Evolutionary conservation across 768 basidiomycete species (phyloP).

Genomic region (Leccinellum rugosiceps): DNA sequence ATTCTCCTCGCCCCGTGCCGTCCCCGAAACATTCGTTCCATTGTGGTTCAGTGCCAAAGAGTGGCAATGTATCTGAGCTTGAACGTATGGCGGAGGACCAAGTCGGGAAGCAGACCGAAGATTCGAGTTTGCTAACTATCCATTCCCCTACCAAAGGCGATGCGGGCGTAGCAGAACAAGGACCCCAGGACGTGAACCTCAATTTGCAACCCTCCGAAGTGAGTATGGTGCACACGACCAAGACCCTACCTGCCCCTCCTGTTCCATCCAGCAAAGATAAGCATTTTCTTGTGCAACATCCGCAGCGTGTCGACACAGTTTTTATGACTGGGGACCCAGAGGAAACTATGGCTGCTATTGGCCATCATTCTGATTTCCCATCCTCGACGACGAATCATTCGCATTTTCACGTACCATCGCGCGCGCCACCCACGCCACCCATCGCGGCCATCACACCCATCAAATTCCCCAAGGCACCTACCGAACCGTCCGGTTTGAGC

Average conservation of each 20-base stretch:
- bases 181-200: slow-evolving; percentile 16
- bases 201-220: slow-evolving; percentile 7
- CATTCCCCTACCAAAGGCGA: slow-evolving; percentile 14
- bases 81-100: slow-evolving; percentile 73
- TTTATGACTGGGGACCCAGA: slow-evolving; percentile 19
- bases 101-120: slow-evolving; percentile 33
- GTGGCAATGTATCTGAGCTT: slow-evolving; percentile 56
- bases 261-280: slow-evolving; percentile 43
- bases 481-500: slow-evolving; percentile 24
- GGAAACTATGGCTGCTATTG: slow-evolving; percentile 2
- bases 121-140: slow-evolving; percentile 27
- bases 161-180: slow-evolving; percentile 16
- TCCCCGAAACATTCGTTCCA: slow-evolving; percentile 58
- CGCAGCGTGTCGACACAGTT: slow-evolving; percentile 30
- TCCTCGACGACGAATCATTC: slow-evolving; percentile 12
- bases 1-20: slow-evolving; percentile 66
- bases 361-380: slow-evolving; percentile 5
- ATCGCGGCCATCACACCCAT: slow-evolving; percentile 41
- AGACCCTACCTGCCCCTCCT: slow-evolving; percentile 61
- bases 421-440: slow-evolving; percentile 50
- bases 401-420: background rate
- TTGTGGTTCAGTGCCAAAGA: slow-evolving; percentile 23
- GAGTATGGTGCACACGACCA: slow-evolving; percentile 37
- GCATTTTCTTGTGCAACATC: slow-evolving; percentile 12
- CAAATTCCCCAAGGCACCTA: slow-evolving; percentile 35